Percentiles rank a stretch among this genome's conserved stretches.
Evolutionary conservation across 202 grass and related monocot species (phyloP).

Genomic region (Saccharum hybrid): DNA sequence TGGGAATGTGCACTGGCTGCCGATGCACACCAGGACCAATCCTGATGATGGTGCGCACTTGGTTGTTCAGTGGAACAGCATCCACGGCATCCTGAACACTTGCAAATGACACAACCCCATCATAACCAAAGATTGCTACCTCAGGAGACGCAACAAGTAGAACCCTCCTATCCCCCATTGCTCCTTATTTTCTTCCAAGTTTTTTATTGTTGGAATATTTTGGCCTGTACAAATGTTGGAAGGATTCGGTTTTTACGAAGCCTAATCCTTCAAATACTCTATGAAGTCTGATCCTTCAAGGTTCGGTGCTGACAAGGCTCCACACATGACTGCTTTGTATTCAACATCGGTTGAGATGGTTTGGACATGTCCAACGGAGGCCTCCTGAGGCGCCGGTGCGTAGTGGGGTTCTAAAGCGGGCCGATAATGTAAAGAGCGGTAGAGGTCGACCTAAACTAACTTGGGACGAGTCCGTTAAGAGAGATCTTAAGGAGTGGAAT

Average conservation of each 20-base stretch:
- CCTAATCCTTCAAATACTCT: not conserved
- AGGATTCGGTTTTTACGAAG: not conserved
- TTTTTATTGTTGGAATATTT: not conserved
- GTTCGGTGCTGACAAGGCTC: not conserved
- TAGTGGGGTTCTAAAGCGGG: no score
- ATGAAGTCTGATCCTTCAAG: slow-evolving; percentile 13
- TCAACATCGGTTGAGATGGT: no score
- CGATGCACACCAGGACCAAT: slow-evolving; percentile 15
- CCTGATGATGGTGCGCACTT: slow-evolving; percentile 2
- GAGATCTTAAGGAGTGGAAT: no score
- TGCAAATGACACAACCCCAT: slow-evolving; percentile 30
- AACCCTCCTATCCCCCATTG: slow-evolving; percentile 22
- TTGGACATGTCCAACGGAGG: no score
- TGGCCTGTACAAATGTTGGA: not conserved
- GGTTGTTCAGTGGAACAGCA: not conserved
- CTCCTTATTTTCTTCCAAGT: not conserved
- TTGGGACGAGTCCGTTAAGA: no score
- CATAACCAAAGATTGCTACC: not conserved
- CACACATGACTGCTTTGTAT: not conserved
- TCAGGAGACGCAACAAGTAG: not conserved
- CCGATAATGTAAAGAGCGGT: no score
- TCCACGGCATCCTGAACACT: not conserved
- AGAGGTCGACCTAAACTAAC: no score
- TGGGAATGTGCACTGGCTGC: slow-evolving; percentile 22
- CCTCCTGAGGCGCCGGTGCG: no score